These are phyloP conservation scores for Dactylellina haptotyla DNA, from an alignment of 2,329 filamentous ascomycete genomes.

Conservation along the genomic window DNA sequence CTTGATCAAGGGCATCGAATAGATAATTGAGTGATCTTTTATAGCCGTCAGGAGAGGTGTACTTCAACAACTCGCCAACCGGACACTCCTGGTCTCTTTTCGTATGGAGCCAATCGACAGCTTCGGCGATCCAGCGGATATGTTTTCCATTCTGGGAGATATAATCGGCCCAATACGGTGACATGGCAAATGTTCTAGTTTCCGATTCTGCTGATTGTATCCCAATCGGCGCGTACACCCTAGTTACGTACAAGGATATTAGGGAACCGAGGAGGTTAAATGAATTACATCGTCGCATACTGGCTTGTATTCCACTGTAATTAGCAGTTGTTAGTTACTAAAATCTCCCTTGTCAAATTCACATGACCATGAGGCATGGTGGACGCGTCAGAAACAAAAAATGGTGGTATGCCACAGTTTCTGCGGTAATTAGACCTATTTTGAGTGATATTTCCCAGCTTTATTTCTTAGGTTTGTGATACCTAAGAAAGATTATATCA, in stretches of 20 bases:
- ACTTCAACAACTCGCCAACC: not conserved
- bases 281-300: too few species aligned
- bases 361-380: too few species aligned
- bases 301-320: too few species aligned
- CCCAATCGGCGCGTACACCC: not conserved
- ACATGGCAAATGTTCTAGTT: not conserved
- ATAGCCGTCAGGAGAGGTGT: not conserved
- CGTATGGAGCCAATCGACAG: conserved; percentile 4
- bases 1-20: not conserved
- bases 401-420: too few species aligned
- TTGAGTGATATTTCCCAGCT: too few species aligned
- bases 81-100: not conserved
- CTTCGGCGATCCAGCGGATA: not conserved
- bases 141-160: not conserved
- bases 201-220: not conserved
- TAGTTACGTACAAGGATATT: not conserved
- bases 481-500: too few species aligned
- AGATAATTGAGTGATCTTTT: conserved; percentile 1
- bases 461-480: too few species aligned
- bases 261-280: not conserved
- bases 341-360: too few species aligned
- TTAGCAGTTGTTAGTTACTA: too few species aligned
- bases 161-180: conserved; percentile 15
- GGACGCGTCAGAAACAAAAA: too few species aligned
- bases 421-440: too few species aligned